These are phyloP conservation scores for Pseudogymnoascus sp. DNA, from an alignment of 2,329 filamentous ascomycete genomes.

Conservation along the genomic window DNA sequence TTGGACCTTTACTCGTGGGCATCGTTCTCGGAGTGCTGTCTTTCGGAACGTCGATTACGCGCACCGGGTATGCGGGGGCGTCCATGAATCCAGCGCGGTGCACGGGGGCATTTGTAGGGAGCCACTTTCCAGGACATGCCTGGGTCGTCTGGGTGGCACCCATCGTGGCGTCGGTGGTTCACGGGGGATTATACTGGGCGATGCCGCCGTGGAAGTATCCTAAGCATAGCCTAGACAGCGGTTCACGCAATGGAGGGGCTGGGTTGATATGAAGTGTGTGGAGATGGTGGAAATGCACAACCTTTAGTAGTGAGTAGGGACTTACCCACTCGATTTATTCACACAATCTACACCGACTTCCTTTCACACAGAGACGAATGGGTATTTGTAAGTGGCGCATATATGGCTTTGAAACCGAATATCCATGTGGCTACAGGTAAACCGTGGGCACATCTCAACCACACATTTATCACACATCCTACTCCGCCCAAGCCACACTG, in stretches of 20 bases:
- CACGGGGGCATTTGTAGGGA: conserved; percentile 34
- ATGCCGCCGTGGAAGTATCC: conserved; percentile 10
- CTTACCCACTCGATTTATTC: no score
- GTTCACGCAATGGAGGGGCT: no score
- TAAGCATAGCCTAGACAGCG: no score
- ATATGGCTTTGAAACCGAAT: no score
- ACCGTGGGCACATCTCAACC: no score
- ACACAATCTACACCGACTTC: no score
- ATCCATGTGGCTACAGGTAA: no score
- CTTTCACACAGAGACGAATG: no score
- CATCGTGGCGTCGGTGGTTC: conserved; percentile 14
- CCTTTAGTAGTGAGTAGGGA: no score
- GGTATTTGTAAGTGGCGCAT: no score
- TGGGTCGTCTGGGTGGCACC: conserved; percentile 18
- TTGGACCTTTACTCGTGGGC: conserved; percentile 43
- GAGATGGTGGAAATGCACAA: no score
- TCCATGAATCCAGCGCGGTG: conserved; percentile 35
- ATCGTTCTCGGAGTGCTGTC: conserved; percentile 31
- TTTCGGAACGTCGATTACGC: conserved; percentile 32
- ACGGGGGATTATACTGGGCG: conserved; percentile 13
- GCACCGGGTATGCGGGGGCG: conserved; percentile 33
- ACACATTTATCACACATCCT: conserved; percentile 10
- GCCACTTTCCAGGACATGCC: conserved; percentile 15
- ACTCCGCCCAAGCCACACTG: conserved; percentile 42
- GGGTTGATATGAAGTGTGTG: no score